These are phyloP conservation scores for Russula dissimulans DNA, from an alignment of 768 basidiomycete genomes.

Conservation along the genomic window DNA sequence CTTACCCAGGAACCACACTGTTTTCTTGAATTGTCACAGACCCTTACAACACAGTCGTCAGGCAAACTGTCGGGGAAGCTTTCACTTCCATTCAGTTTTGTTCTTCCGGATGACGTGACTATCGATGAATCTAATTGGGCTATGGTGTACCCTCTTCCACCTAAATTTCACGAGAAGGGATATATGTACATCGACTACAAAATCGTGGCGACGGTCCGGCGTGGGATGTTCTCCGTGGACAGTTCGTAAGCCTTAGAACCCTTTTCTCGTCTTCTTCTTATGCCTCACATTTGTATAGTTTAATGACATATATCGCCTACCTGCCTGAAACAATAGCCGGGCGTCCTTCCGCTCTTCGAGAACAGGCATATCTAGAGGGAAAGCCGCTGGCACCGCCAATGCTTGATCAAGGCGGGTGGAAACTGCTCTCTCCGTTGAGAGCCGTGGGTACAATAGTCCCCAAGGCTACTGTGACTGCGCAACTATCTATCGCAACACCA, in stretches of 20 bases:
- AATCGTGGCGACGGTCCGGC: constrained; percentile 7
- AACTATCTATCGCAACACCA: constrained; percentile 9
- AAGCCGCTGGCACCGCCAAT: not conserved
- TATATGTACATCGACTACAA: constrained; percentile 19
- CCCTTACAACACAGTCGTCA: constrained; percentile 33
- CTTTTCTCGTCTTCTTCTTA: not conserved
- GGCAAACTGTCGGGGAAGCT: constrained; percentile 37
- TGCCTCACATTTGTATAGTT: constrained; percentile 2
- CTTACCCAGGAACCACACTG: constrained; percentile 39
- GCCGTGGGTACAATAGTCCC: not conserved
- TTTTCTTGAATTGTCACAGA: constrained; percentile 37
- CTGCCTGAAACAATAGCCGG: constrained; percentile 16
- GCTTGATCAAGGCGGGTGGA: constrained; percentile 20
- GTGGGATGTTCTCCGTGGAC: constrained; percentile 12
- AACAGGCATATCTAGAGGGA: constrained; percentile 12
- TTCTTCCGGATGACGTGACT: constrained; percentile 36
- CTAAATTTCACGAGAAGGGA: constrained; percentile 37
- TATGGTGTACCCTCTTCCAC: constrained; percentile 38
- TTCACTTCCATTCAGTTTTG: constrained; percentile 41
- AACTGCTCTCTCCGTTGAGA: constrained; percentile 11
- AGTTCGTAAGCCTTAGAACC: constrained; percentile 6
- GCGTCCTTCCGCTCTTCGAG: constrained; percentile 13
- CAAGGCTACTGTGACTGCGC: not conserved
- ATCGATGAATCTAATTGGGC: constrained; percentile 29
- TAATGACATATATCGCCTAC: constrained; percentile 14